Percentiles rank a stretch among this genome's conserved stretches.
These are phyloP conservation scores for Achaetomium macrosporum DNA, from an alignment of 2,329 filamentous ascomycete genomes.

Conservation along the genomic window DNA sequence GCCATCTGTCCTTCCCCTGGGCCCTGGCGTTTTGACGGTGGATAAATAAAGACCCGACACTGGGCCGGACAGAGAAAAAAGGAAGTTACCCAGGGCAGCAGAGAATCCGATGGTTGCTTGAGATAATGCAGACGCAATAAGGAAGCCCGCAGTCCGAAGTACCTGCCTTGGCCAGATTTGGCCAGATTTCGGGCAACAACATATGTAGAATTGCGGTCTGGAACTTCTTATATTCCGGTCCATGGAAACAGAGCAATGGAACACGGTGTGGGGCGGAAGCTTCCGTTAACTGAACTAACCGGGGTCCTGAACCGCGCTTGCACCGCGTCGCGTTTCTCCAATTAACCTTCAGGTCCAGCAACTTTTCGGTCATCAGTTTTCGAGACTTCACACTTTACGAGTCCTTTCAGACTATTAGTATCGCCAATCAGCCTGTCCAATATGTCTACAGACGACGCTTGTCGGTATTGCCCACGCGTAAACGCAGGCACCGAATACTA, in stretches of 20 bases:
- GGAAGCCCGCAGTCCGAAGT: too few species aligned
- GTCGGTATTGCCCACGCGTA: slow-evolving; percentile 8
- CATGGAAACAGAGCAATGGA: too few species aligned
- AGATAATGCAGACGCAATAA: not conserved
- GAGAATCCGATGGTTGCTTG: too few species aligned
- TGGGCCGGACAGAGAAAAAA: too few species aligned
- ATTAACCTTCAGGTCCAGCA: not conserved
- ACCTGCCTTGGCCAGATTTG: not conserved
- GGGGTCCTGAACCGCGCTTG: not conserved
- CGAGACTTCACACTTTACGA: not conserved
- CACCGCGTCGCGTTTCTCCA: slow-evolving; percentile 15
- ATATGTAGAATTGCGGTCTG: too few species aligned
- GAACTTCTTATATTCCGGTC: too few species aligned
- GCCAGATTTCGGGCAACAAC: too few species aligned
- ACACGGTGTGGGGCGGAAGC: too few species aligned
- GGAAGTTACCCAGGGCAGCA: too few species aligned
- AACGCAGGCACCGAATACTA: not conserved
- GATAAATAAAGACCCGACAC: not conserved
- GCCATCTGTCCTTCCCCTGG: not conserved
- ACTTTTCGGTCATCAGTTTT: not conserved
- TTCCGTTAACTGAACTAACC: slow-evolving; percentile 18
- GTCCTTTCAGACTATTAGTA: not conserved
- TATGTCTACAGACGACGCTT: slow-evolving; percentile 20
- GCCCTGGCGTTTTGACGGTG: too few species aligned
- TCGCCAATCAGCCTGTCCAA: not conserved